Percentiles rank a stretch among this genome's conserved stretches.
Evolutionary conservation across 768 basidiomycete genomes (phyloP).

Genomic region (Hysterangium stoloniferum): DNA sequence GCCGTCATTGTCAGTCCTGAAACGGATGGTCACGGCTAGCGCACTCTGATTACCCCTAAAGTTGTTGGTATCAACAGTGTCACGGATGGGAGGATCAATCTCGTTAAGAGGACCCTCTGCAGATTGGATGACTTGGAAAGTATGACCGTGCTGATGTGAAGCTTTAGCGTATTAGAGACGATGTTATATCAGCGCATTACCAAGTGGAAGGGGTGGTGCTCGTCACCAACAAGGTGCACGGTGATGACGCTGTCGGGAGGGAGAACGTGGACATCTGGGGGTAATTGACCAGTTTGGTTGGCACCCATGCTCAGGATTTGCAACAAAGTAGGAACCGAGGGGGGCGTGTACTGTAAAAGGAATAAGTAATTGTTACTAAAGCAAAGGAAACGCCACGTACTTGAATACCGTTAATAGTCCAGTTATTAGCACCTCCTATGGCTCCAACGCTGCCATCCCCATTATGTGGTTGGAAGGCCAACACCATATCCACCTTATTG

Average conservation of each 20-base stretch:
- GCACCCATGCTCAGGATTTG: not conserved
- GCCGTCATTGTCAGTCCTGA: slow-evolving; percentile 3
- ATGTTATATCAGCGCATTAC: not conserved
- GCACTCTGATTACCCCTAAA: not conserved
- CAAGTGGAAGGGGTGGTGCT: not conserved
- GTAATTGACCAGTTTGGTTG: not conserved
- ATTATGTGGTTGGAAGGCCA: not conserved
- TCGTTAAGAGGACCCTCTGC: not conserved
- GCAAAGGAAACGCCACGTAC: too few species aligned
- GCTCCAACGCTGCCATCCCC: not conserved
- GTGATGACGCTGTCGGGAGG: not conserved
- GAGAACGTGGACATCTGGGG: not conserved
- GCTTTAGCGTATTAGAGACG: too few species aligned
- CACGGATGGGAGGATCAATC: not conserved
- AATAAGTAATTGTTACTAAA: too few species aligned
- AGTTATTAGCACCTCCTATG: not conserved
- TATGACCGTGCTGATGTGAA: not conserved
- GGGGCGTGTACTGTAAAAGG: not conserved
- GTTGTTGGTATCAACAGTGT: not conserved
- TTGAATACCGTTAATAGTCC: not conserved
- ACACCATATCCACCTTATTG: too few species aligned
- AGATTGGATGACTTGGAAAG: slow-evolving; percentile 5
- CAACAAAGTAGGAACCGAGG: not conserved
- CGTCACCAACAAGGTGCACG: not conserved
- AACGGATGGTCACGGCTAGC: not conserved